These are phyloP conservation scores for Calendula officinalis DNA, from an alignment of 129 eudicot species.

Conservation along the genomic window DNA sequence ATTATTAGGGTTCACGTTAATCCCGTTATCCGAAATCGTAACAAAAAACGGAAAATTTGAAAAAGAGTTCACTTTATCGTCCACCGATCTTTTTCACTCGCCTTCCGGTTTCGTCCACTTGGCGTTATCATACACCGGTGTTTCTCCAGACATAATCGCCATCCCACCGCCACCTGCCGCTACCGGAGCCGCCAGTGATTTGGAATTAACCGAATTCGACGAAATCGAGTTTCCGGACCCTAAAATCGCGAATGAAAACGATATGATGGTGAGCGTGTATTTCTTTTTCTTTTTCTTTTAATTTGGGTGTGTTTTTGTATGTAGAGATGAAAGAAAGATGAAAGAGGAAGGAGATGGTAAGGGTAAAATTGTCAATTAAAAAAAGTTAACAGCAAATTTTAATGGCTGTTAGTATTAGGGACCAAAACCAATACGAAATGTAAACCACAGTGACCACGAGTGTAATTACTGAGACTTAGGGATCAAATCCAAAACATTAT, in stretches of 20 bases:
- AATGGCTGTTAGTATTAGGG: no score
- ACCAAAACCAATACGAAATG: no score
- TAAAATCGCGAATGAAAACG: slow-evolving; percentile 59
- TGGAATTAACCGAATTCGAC: slow-evolving; percentile 44
- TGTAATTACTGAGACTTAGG: no score
- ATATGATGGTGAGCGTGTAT: slow-evolving; percentile 82
- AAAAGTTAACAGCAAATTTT: no score
- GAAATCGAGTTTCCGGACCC: slow-evolving; percentile 97
- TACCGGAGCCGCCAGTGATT: slow-evolving; percentile 7
- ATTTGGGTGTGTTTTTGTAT: no score
- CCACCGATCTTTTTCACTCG: slow-evolving; percentile 95
- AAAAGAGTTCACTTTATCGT: slow-evolving; percentile 84
- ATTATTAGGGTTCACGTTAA: slow-evolving; percentile 83
- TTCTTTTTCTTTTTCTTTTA: no score
- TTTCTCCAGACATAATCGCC: slow-evolving; percentile 69
- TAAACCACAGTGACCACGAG: no score
- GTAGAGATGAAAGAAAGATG: no score
- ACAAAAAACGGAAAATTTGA: slow-evolving; percentile 62
- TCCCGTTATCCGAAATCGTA: slow-evolving; percentile 76
- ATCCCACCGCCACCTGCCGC: slow-evolving; percentile 47
- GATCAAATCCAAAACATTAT: no score
- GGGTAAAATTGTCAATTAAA: no score
- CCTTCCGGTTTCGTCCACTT: slow-evolving; percentile 90
- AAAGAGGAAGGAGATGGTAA: no score
- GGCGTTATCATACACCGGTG: slow-evolving; percentile 70